Conservation (phyloP, 2,329 filamentous ascomycete species). For the Xylaria digitata region DNA sequence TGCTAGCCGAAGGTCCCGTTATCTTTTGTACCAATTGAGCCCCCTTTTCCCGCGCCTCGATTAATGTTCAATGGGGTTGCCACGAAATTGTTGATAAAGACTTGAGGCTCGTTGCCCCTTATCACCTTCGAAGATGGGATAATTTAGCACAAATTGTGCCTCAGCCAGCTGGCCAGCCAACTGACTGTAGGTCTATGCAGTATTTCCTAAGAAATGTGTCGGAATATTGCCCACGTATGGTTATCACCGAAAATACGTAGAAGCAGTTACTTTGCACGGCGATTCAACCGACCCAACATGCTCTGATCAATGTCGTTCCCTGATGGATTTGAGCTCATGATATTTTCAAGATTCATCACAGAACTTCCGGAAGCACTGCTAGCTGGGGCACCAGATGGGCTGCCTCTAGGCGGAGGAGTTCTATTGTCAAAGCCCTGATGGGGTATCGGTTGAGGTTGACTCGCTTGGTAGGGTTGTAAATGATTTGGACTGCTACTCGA, state of each 20-base stretch:
- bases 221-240: neutral
- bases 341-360: slow-evolving; percentile 65
- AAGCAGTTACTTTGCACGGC: slow-evolving; percentile 41
- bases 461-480: slow-evolving; percentile 54
- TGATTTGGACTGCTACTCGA: slow-evolving; percentile 62
- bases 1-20: neutral
- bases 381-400: slow-evolving; percentile 51
- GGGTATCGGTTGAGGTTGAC: slow-evolving; percentile 44
- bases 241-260: neutral
- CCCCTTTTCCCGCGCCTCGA: slow-evolving; percentile 25
- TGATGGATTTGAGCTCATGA: slow-evolving; percentile 57
- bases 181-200: slow-evolving; percentile 27
- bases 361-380: slow-evolving; percentile 55
- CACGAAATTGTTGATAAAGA: neutral
- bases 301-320: slow-evolving; percentile 64
- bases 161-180: slow-evolving; percentile 38
- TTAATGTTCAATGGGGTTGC: slow-evolving; percentile 13
- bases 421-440: slow-evolving; percentile 51
- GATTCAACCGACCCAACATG: slow-evolving; percentile 66
- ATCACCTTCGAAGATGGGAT: slow-evolving; percentile 12
- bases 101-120: neutral
- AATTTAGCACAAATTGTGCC: neutral
- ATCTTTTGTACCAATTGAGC: slow-evolving; percentile 4
- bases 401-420: slow-evolving; percentile 55
- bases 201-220: slow-evolving; percentile 26